Evolutionary conservation across 225 moss, liverwort and hornwort species (phyloP), one percentile per base, ranked within the genome.

Genomic region (Lunularia cruciata): DNA sequence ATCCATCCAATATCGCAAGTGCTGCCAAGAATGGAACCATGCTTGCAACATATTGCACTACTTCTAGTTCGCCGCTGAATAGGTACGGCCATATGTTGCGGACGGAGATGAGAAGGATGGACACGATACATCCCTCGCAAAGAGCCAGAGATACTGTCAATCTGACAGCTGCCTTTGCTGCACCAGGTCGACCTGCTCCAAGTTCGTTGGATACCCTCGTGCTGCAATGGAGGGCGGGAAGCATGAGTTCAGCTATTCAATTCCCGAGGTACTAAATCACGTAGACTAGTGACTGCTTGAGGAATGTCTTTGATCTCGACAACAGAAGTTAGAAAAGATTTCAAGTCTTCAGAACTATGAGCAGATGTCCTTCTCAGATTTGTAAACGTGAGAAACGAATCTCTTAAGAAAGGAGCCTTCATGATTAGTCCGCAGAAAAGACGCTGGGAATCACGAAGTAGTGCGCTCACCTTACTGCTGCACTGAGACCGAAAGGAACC

Each of bases 161-260:
- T 9, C 20, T 40, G 12, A 78, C 81, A 10, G 90, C 84, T 1
- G 73, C 79, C 74, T 80, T 85, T 8, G 90, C 90, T 30, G 75
- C 75, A 32, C 72, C 69, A 0, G 84, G 77, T 0, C 79, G 79
- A 15, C n/a, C n/a, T n/a, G 89, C 85, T 48, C 91, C 89, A 25
- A 91, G 55, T 47, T 86, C 86, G 58, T 87, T 87, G 6, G 89
- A 84, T 40, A 92, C 89, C 67, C 89, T 74, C 6, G 84, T 74
- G 46, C 89, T 92, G 78, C 57, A 74, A 20, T 20, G 51, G 13
- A 18, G 18, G 33, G 11, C 13, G 31, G n/a, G 56, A 56, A n/a
- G n/a, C n/a, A n/a, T n/a, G n/a, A n/a, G n/a, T n/a, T n/a, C n/a
- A n/a, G n/a, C n/a, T n/a, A n/a, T n/a, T n/a, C n/a, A n/a, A n/a